phyloP scores from a whole-genome alignment of 2,329 filamentous ascomycete genomes.

The Stemphylium vesicarium region DNA sequence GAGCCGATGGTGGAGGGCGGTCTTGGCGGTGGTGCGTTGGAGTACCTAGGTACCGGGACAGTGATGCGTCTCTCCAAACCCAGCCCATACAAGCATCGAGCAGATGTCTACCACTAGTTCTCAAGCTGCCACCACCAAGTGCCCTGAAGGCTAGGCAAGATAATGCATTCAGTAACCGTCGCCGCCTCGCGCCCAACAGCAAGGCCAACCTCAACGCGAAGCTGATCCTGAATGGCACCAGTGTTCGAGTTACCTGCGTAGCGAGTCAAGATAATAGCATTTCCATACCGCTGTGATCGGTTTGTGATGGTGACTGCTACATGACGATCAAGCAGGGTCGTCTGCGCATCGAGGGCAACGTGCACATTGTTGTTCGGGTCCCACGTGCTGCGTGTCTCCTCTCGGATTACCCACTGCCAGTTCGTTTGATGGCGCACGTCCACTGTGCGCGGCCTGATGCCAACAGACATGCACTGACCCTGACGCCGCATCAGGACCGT shows the following conservation, averaged over 20 bases:
- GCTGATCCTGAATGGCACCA: neutral
- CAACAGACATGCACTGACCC: neutral
- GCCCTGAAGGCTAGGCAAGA: neutral
- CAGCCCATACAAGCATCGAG: neutral
- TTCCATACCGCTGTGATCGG: neutral
- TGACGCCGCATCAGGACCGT: neutral
- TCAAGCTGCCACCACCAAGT: neutral
- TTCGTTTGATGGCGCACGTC: neutral
- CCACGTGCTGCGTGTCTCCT: neutral
- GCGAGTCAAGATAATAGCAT: neutral
- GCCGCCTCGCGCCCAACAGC: neutral
- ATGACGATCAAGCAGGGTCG: neutral
- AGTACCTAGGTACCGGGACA: too few species aligned
- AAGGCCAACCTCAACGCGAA: neutral
- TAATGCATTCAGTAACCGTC: neutral
- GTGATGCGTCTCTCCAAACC: too few species aligned
- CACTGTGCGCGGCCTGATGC: neutral
- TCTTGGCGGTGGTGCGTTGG: too few species aligned
- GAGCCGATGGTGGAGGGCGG: neutral
- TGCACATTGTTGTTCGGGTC: neutral
- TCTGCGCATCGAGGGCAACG: neutral
- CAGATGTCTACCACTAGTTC: neutral
- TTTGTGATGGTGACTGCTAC: neutral
- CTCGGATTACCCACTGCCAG: neutral
- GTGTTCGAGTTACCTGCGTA: neutral